Base-by-base conservation (phyloP, 192 early-diverging fungal genomes). In the Coemansia sp. region DNA sequence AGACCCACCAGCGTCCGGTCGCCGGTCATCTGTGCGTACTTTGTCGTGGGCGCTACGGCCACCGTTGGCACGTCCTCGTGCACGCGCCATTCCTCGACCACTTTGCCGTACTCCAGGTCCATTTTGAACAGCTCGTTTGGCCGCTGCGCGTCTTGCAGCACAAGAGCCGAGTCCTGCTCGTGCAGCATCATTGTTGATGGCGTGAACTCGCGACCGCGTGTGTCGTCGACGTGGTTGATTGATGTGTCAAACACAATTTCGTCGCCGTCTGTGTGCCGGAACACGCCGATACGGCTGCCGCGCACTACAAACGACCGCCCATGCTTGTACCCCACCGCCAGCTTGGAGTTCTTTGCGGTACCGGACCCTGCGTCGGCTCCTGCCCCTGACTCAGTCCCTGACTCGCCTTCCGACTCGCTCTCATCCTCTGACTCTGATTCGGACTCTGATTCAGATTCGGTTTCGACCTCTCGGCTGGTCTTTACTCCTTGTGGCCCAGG, bases 41-140 rank as follows among this genome's bases (percentile, higher is more conserved):
- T 96, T 61, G 74, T 69, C 41, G 83, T 86, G 0, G 93, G 90
- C 12, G 91, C 79, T 17, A 96, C 83, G 48, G 87, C 84, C 59
- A 83, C 76, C 3, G 87, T 85, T 6, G 84, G 83, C n/a, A 91
- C 71, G 45, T 88, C 66, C 49, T 93, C 90, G 57, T 93, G 87
- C 43, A 94, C 84, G 32, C 89, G 87, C 92, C 93, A 98, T 76
- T 96, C 92, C 59, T 98, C 94, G 11, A 95, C 95, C 14, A 98
- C 87, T 78, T 94, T 90, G 37, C 93, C 95, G 67, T 82, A 80
- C 69, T 94, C 91, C 27, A 98, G 74, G 73, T 98, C 95, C 94
- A 98, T 93, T 60, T 84, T 86, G 84, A 87, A 95, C 52, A 95
- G 81, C 38, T 85, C 88, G 63, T 92, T 77, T 22, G 84, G 70